Percentiles rank a stretch among this genome's conserved stretches.
Conservation (phyloP, 1,139 yeast species). For the Yamadazyma triangularis region DNA sequence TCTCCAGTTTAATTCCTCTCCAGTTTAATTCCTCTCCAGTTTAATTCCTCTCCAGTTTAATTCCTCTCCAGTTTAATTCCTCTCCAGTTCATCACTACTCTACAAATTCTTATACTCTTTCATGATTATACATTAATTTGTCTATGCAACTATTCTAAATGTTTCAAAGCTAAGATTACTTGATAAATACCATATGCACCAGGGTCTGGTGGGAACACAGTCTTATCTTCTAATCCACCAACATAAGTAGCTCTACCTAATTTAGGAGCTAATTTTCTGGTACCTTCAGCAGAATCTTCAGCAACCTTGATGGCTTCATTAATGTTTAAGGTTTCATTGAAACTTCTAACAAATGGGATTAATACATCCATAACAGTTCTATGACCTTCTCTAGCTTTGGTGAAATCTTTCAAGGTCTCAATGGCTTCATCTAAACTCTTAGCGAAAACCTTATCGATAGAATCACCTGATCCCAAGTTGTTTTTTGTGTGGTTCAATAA, state of each 20-base stretch:
- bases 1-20: too few species aligned
- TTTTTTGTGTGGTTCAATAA: constrained; percentile 28
- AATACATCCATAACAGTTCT: constrained; percentile 53
- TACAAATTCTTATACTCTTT: too few species aligned
- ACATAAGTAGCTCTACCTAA: constrained; percentile 48
- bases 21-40: too few species aligned
- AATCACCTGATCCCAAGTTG: constrained; percentile 10
- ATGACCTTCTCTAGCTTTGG: constrained; percentile 47
- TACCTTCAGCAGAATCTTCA: constrained; percentile 35
- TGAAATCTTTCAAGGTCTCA: constrained; percentile 33
- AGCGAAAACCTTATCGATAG: constrained; percentile 20
- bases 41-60: too few species aligned
- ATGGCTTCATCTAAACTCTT: constrained; percentile 25
- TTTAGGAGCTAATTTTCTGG: constrained; percentile 36
- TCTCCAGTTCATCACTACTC: too few species aligned
- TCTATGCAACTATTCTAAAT: too few species aligned
- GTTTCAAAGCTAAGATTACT: constrained; percentile 16
- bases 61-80: too few species aligned
- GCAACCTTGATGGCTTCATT: constrained; percentile 30
- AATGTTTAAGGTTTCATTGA: constrained; percentile 21
- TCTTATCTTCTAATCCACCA: constrained; percentile 22
- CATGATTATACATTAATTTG: too few species aligned
- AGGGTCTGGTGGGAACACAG: constrained; percentile 39
- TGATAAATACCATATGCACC: constrained; percentile 35
- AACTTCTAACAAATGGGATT: constrained; percentile 40